Percentiles rank a stretch among this genome's conserved stretches.
Evolutionary conservation across 495 filamentous ascomycete genomes (phyloP).

Genomic region (Pyrenula massariospora): DNA sequence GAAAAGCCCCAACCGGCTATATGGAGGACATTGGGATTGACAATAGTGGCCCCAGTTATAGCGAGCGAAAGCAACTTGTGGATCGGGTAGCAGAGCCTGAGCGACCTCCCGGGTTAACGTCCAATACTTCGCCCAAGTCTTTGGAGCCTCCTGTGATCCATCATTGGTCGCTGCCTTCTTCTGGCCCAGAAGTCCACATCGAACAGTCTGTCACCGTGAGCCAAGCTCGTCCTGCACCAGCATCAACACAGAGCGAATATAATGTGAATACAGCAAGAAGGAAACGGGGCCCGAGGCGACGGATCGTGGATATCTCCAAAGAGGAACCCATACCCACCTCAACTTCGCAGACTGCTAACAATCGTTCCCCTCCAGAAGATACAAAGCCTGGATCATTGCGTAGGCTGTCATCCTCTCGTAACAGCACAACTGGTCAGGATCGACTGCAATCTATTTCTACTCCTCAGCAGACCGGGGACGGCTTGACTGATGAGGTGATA

Average conservation of each 20-base stretch:
- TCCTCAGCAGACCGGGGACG: neutral
- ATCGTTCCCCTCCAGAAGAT: slow-evolving; percentile 3
- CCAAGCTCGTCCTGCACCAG: slow-evolving; percentile 37
- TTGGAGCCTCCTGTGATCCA: slow-evolving; percentile 45
- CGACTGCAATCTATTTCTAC: neutral
- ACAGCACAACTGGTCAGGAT: neutral
- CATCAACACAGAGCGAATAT: slow-evolving; percentile 16
- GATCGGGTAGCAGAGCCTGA: slow-evolving; percentile 67
- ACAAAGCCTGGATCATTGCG: neutral
- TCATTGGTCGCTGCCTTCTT: slow-evolving; percentile 34
- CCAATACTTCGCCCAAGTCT: slow-evolving; percentile 23
- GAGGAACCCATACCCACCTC: slow-evolving; percentile 24
- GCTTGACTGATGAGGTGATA: slow-evolving; percentile 15
- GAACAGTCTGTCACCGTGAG: slow-evolving; percentile 37
- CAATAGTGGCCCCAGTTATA: slow-evolving; percentile 63
- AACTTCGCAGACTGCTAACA: neutral
- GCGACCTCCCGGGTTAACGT: slow-evolving; percentile 64
- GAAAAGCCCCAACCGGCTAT: slow-evolving; percentile 71
- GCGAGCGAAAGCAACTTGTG: slow-evolving; percentile 73
- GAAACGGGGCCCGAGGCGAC: slow-evolving; percentile 49
- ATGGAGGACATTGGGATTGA: slow-evolving; percentile 87
- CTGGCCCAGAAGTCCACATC: slow-evolving; percentile 4
- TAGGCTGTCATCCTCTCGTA: neutral
- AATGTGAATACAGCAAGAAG: slow-evolving; percentile 28
- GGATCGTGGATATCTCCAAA: slow-evolving; percentile 73